These are phyloP conservation scores for Cladophialophora psammophila DNA, from an alignment of 2,329 filamentous ascomycete genomes.

Conservation along the genomic window DNA sequence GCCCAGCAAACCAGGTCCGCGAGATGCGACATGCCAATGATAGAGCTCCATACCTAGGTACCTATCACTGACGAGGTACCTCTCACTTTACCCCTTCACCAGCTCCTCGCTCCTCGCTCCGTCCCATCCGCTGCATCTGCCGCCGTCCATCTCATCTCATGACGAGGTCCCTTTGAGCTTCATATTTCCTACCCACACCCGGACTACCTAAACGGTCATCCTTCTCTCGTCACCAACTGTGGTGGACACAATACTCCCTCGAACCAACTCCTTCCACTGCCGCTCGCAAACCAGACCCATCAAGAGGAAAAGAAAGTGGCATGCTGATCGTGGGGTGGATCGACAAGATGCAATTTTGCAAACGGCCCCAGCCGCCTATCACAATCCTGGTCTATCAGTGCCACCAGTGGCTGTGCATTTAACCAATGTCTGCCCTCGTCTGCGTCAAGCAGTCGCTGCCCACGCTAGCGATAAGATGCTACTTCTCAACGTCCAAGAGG, in stretches of 20 bases:
- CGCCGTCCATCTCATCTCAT: background rate
- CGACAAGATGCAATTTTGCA: slow-evolving; percentile 11
- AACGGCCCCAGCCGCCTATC: background rate
- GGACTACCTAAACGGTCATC: background rate
- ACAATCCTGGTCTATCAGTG: background rate
- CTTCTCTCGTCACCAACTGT: background rate
- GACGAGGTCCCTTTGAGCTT: slow-evolving; percentile 5
- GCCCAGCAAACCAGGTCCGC: slow-evolving; percentile 3
- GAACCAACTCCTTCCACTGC: background rate
- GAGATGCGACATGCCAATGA: slow-evolving; percentile 13
- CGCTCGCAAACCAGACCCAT: background rate
- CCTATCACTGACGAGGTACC: too few species aligned
- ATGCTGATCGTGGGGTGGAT: slow-evolving; percentile 9
- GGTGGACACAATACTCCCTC: background rate
- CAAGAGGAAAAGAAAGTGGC: background rate
- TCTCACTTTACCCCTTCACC: background rate
- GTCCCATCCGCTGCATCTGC: background rate
- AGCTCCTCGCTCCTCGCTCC: slow-evolving; percentile 4
- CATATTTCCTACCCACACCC: slow-evolving; percentile 5
- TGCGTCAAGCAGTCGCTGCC: background rate
- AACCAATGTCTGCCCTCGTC: background rate
- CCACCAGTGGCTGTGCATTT: background rate
- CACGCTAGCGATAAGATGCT: background rate
- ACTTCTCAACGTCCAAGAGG: too few species aligned
- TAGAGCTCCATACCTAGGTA: background rate